These are phyloP conservation scores for Nicotiana otophora DNA, from an alignment of 257 asterid genomes.

Conservation along the genomic window DNA sequence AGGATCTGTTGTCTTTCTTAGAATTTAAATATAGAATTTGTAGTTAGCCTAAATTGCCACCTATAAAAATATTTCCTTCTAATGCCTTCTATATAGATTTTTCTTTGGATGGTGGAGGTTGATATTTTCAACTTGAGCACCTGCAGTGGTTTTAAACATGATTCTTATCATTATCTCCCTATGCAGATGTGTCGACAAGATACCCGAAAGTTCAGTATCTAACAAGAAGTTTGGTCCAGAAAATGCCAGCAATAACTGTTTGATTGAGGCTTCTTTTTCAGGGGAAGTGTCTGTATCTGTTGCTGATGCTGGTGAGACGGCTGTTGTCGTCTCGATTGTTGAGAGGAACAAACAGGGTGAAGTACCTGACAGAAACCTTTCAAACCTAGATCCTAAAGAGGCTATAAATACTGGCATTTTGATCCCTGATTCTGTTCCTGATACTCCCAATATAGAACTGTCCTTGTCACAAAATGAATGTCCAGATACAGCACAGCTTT, in stretches of 20 bases:
- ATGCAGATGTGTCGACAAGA: conserved; percentile 60
- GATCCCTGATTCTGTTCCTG: conserved; percentile 25
- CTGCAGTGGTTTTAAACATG: conserved; percentile 13
- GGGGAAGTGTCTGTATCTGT: conserved; percentile 75
- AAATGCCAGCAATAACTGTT: conserved; percentile 26
- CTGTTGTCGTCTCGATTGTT: conserved; percentile 61
- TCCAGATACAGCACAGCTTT: conserved; percentile 19
- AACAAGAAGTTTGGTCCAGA: conserved; percentile 36
- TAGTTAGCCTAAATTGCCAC: neutral
- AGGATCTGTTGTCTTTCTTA: neutral
- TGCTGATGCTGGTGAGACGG: conserved; percentile 93
- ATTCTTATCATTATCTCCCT: conserved; percentile 25
- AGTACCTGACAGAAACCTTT: conserved; percentile 29
- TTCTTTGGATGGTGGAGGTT: conserved; percentile 1
- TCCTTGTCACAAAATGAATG: conserved; percentile 29
- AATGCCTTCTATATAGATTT: neutral
- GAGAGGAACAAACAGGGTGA: conserved; percentile 42
- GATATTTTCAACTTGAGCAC: conserved; percentile 6
- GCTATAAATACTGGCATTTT: conserved; percentile 24
- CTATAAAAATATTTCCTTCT: neutral
- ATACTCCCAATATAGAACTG: conserved; percentile 28
- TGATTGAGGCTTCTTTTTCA: conserved; percentile 45
- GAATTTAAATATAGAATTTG: neutral
- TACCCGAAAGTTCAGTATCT: conserved; percentile 25
- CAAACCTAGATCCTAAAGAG: conserved; percentile 21